phyloP scores from a whole-genome alignment of 1,284 basidiomycete genomes.

The Testicularia cyperi region DNA sequence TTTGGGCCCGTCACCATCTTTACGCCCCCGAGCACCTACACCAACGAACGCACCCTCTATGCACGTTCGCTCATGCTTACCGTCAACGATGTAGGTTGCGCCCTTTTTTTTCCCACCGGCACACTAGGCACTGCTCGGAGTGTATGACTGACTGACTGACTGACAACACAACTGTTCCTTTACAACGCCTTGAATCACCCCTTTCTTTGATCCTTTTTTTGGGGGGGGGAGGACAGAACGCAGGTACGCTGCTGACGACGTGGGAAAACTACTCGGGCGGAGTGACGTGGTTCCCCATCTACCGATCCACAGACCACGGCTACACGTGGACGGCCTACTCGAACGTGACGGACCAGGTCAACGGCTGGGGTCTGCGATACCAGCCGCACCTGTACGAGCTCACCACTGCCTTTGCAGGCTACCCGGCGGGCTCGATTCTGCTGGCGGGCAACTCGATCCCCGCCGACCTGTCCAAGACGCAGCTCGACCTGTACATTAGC shows the following conservation, averaged over 20 bases:
- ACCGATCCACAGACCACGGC: slow-evolving; percentile 26
- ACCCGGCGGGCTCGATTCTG: slow-evolving; percentile 57
- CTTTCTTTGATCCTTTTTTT: neutral
- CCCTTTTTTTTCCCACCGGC: neutral
- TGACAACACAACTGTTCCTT: neutral
- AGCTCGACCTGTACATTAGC: slow-evolving; percentile 61
- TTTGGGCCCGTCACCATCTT: slow-evolving; percentile 24
- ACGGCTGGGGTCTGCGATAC: slow-evolving; percentile 59
- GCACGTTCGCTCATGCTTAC: slow-evolving; percentile 25
- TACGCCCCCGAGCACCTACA: slow-evolving; percentile 24
- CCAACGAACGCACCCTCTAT: slow-evolving; percentile 19
- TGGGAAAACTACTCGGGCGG: slow-evolving; percentile 28
- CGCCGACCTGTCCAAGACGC: slow-evolving; percentile 52
- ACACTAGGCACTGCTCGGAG: neutral
- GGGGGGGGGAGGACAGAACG: slow-evolving; percentile 10
- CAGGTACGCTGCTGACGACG: slow-evolving; percentile 19
- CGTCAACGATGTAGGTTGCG: slow-evolving; percentile 11
- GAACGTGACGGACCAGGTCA: slow-evolving; percentile 21
- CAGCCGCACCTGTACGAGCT: slow-evolving; percentile 59
- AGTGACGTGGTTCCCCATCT: slow-evolving; percentile 30
- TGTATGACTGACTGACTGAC: neutral
- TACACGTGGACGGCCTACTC: slow-evolving; percentile 21
- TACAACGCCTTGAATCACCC: neutral
- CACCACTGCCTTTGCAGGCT: slow-evolving; percentile 45
- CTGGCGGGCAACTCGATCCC: slow-evolving; percentile 48